Base-by-base conservation (phyloP, 192 early-diverging fungal genomes). In the Allomyces arbusculus region DNA sequence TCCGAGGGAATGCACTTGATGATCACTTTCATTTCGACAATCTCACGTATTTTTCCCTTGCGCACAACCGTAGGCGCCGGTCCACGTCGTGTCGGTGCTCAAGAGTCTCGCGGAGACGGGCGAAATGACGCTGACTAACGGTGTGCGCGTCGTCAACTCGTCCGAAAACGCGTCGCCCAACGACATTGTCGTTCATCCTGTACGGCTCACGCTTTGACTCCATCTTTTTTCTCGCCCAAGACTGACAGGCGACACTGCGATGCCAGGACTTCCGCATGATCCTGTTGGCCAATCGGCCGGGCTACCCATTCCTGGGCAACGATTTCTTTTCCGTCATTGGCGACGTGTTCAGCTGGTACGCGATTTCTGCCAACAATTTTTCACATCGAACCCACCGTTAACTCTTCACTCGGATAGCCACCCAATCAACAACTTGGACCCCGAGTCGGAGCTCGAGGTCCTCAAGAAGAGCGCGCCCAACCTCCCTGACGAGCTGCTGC, bases 301-400 rank as follows among this genome's bases (percentile, higher is more conserved):
- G 88, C 4, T 83, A 81, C 71, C 84, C 82, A 0, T 87, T 88
- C 76, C 70, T 86, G 58, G 88, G 88, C 61, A 91, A 91, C 68
- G 87, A 91, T 73, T 91, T 91, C 67, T 91, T 82, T 69, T 73
- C 81, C 61, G 82, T 85, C 61, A 87, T 91, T 66, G 89, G 89
- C 63, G 84, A 89, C 72, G 85, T 87, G 4, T 87, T 88, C 67
- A 77, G 76, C 69, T 85, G 80, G 61, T 58, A 4, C 50, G 12
- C 20, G 2, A 20, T n/a, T 0, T n/a, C 20, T 40, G 33, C 2
- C 7, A 8, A 40, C 33, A 3, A 3, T 40, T 40, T 0, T 40
- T 7, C 33, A 0, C 3, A 0, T 8, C 33, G 33, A 7, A 40
- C 3, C 7, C 33, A 0, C 4, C 33, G 7, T 7, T 40, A 3